Conservation (phyloP, 2,329 filamentous ascomycete genomes). For the Myriosclerotinia duriaeana region DNA sequence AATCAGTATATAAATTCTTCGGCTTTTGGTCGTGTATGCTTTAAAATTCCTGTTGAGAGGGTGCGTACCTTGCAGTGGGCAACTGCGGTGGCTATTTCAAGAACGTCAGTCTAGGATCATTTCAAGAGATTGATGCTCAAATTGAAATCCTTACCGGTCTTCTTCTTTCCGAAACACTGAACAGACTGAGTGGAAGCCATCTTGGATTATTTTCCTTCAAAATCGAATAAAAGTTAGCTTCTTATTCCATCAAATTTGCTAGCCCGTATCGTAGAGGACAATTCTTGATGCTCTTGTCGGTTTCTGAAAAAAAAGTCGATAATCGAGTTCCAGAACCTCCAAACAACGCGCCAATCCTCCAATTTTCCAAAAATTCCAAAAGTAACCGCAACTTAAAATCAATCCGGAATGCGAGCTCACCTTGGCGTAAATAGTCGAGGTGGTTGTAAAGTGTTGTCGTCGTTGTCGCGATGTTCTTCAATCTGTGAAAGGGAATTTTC, state of each 20-base stretch:
- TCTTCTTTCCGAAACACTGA: constrained; percentile 99
- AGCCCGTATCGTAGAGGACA: neutral
- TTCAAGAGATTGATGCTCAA: constrained; percentile 22
- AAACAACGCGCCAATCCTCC: constrained; percentile 9
- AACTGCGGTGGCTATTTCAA: constrained; percentile 61
- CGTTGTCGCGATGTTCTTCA: constrained; percentile 25
- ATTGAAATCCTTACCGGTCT: constrained; percentile 49
- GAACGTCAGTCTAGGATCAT: constrained; percentile 39
- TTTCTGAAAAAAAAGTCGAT: constrained; percentile 2
- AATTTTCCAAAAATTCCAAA: neutral
- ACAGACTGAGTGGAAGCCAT: constrained; percentile 71
- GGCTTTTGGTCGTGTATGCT: neutral
- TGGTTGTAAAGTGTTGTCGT: constrained; percentile 27
- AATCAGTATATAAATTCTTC: constrained; percentile 27
- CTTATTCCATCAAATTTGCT: constrained; percentile 7
- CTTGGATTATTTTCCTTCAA: constrained; percentile 27
- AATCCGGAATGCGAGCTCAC: constrained; percentile 18
- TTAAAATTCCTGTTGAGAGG: neutral
- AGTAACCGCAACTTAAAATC: neutral
- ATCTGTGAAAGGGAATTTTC: constrained; percentile 17
- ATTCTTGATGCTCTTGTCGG: constrained; percentile 1
- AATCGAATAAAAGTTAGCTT: constrained; percentile 19
- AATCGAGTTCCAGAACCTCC: constrained; percentile 14
- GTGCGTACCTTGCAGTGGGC: constrained; percentile 73
- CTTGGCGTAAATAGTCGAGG: constrained; percentile 24